Percentiles rank a stretch among this genome's conserved stretches.
Conservation (phyloP, 192 early-diverging fungal species). For the Coemansia sp. region DNA sequence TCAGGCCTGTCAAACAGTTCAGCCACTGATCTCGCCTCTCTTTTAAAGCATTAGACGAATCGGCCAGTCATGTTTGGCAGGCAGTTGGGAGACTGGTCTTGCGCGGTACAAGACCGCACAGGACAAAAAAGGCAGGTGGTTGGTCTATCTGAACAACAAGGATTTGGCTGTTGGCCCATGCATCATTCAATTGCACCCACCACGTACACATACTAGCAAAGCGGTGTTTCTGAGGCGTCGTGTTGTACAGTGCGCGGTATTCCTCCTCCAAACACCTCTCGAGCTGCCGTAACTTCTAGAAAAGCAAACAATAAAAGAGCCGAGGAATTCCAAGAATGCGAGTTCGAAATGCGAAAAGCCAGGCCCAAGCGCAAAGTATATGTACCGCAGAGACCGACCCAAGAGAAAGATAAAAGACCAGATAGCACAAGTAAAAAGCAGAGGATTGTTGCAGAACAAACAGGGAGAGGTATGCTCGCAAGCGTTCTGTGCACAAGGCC, state of each 20-base stretch:
- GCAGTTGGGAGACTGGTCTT: not conserved
- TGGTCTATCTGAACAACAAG: not conserved
- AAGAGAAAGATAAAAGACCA: not conserved
- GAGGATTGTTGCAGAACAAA: not conserved
- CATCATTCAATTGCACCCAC: not conserved
- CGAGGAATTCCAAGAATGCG: slow-evolving; percentile 3
- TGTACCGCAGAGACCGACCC: not conserved
- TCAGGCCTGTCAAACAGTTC: too few relatives aligned
- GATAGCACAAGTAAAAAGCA: not conserved
- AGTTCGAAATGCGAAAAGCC: not conserved
- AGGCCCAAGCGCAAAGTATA: slow-evolving; percentile 12
- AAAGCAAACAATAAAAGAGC: slow-evolving; percentile 2
- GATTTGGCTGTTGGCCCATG: not conserved
- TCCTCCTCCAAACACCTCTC: not conserved
- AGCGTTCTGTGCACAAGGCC: slow-evolving; percentile 2
- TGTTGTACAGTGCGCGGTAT: not conserved
- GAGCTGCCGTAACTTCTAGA: not conserved
- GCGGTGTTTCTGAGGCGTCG: not conserved
- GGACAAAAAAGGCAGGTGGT: not conserved
- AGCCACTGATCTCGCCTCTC: not conserved
- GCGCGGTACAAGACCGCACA: not conserved
- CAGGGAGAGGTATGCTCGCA: not conserved
- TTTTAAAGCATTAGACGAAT: not conserved
- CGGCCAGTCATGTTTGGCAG: not conserved
- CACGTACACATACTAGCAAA: slow-evolving; percentile 10